Evolutionary conservation across 192 early-diverging fungal species (phyloP), one percentile per base, ranked within the genome.

Genomic region (Rhizophagus sp.): DNA sequence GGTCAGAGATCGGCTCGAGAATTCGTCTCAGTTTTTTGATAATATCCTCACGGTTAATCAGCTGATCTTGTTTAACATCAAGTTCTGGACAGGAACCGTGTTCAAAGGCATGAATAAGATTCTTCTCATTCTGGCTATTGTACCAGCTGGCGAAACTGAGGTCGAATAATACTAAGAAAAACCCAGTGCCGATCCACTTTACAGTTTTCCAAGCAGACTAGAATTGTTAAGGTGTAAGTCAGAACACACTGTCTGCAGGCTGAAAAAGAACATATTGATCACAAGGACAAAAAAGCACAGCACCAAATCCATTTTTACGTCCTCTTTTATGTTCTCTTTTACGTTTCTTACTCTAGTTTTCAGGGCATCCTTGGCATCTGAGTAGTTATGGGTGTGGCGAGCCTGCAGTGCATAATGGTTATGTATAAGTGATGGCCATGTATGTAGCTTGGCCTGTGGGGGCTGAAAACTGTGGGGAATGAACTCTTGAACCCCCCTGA

Each of bases 21-120:
- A 73, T 52, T 73, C 27, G 47, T 73, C n/a, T 73, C 44, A 73
- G 24, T 73, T 73, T n/a, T 22, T 73, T 73, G 47, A 73, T 73
- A 73, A 73, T 34, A 52, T 13, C 71, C 22, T 73, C n/a, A 73
- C 47, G 41, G 71, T 73, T 0, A 73, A 52, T 73, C n/a, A 73
- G 27, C 27, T 52, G 0, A 30, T 73, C 9, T 22, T 24, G 22
- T 1, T 0, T 22, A 73, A 73, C 22, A 52, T 73, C 47, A 73
- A n/a, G 47, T 52, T 73, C 47, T 73, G 71, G 41, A 73, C 71
- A 73, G 71, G 7, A 73, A 24, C 71, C 71, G 9, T 50, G 19
- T 52, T 73, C 71, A 73, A 73, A 73, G 71, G 71, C 71, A 73
- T 52, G 22, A 71, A 73, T 19, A 6, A 73, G 22, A 73, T 24